Evolutionary conservation across 2,329 filamentous ascomycete species (phyloP).

Genomic region (Cladosporium sp.): DNA sequence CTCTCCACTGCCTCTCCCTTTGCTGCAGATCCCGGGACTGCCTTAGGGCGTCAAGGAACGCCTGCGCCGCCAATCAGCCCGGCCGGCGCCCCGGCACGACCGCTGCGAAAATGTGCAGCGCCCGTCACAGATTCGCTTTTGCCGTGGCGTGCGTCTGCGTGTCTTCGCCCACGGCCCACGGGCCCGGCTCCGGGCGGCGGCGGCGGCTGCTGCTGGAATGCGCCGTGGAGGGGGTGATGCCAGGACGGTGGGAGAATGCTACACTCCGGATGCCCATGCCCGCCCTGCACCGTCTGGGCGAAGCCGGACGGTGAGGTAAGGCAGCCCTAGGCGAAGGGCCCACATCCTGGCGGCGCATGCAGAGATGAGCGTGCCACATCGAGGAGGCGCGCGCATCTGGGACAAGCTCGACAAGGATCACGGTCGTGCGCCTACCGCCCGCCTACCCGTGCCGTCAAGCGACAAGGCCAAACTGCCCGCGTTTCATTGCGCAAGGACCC

Average conservation of each 20-base stretch:
- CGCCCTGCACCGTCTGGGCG: background rate
- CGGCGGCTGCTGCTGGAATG: background rate
- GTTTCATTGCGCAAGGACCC: constrained; percentile 4
- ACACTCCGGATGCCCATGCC: background rate
- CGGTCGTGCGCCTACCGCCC: constrained; percentile 4
- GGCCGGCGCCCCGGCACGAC: constrained; percentile 1
- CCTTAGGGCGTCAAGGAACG: background rate
- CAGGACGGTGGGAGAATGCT: background rate
- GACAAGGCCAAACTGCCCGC: constrained; percentile 4
- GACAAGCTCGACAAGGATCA: background rate
- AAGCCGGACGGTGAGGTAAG: background rate
- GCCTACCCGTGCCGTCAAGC: constrained; percentile 4
- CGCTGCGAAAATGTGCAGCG: constrained; percentile 9
- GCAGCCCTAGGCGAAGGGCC: background rate
- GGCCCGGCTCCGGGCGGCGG: background rate
- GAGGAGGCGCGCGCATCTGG: constrained; percentile 5
- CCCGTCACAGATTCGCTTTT: constrained; percentile 8
- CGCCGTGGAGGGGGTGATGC: background rate
- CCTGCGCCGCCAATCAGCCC: background rate
- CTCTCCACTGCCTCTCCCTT: constrained; percentile 6
- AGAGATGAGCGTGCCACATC: constrained; percentile 10
- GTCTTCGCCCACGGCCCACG: background rate
- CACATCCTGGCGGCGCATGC: constrained; percentile 1
- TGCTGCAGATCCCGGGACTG: constrained; percentile 2
- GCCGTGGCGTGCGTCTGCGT: background rate